Evolutionary conservation across 2,329 filamentous ascomycete genomes (phyloP).

Genomic region (Penicillium sp.): DNA sequence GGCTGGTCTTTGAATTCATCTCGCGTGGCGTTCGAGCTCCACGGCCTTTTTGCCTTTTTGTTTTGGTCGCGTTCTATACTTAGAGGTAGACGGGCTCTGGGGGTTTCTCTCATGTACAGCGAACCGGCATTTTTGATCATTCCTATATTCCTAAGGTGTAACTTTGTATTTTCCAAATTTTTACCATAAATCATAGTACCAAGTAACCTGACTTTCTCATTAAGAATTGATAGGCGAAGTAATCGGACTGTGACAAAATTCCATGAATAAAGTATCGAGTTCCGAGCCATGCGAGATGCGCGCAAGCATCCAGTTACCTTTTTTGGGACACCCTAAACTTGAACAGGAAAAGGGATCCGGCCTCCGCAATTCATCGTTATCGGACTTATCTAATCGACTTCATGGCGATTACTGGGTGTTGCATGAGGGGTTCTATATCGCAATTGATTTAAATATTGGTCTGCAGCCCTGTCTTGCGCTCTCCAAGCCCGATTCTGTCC

Average conservation of each 20-base stretch:
- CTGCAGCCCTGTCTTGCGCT: neutral
- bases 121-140: neutral
- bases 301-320: slow-evolving; percentile 22
- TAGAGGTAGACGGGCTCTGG: slow-evolving; percentile 3
- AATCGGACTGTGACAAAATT: neutral
- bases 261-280: neutral
- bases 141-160: neutral
- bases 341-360: slow-evolving; percentile 59
- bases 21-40: slow-evolving; percentile 20
- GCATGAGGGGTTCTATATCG: neutral
- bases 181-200: neutral
- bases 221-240: slow-evolving; percentile 2
- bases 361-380: slow-evolving; percentile 37
- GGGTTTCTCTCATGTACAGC: slow-evolving; percentile 3
- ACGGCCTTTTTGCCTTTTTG: slow-evolving; percentile 9
- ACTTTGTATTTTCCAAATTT: neutral
- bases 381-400: slow-evolving; percentile 8
- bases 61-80: slow-evolving; percentile 7
- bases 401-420: slow-evolving; percentile 4
- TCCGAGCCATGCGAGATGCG: slow-evolving; percentile 1
- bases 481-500: neutral
- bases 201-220: slow-evolving; percentile 1
- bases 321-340: slow-evolving; percentile 40
- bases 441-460: slow-evolving; percentile 11
- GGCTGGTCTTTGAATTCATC: slow-evolving; percentile 30